Evolutionary conservation across 1,284 basidiomycete genomes (phyloP), one percentile per base, ranked within the genome.

Genomic region (Ganoderma meredithae): DNA sequence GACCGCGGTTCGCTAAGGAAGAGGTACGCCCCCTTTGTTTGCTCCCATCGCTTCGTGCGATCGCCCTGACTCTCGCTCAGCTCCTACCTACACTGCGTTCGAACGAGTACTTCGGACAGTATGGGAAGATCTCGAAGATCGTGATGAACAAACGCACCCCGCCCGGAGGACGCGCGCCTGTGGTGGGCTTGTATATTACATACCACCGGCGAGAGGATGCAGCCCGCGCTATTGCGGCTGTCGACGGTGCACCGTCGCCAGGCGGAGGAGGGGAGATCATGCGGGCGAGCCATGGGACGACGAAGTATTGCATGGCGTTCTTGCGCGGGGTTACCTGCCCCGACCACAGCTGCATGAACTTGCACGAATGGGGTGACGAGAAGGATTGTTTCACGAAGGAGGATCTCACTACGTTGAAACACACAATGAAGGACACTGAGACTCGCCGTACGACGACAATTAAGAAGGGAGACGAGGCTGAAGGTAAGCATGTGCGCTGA

Each of bases 341-440:
- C 64, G 95, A 96, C 77, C 91, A 94, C 74, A 90, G 89, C 69
- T 99, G 97, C 81, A 94, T 97, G 88, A 95, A 95, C 79, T 82
- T 98, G 64, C 98, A 99, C 79, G 98, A 99, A 79, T 97, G 96
- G 90, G 97, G 97, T 25, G 98, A 99, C 75, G 97, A 99, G 79
- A 95, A 95, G 67, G 98, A 99, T 80, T 96, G 94, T 74, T 98
- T 96, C 78, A 96, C 92, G 10, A 96, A 96, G 81, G 95, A 97
- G 78, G 95, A 98, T 79, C 83, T 97, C 66, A 92, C 95, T 41
- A 96, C 94, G 2, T 80, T 97, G 93, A 95, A 95, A 87, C 93
- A 95, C 78, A 93, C 92, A 0, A 93, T 95, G 83, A 95, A 95
- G 80, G 91, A 93, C 40, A 93, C 90, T 0, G 93, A 95, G 77